phyloP scores from a whole-genome alignment of 169 alveolate genomes.

The Toxoplasma gondii region DNA sequence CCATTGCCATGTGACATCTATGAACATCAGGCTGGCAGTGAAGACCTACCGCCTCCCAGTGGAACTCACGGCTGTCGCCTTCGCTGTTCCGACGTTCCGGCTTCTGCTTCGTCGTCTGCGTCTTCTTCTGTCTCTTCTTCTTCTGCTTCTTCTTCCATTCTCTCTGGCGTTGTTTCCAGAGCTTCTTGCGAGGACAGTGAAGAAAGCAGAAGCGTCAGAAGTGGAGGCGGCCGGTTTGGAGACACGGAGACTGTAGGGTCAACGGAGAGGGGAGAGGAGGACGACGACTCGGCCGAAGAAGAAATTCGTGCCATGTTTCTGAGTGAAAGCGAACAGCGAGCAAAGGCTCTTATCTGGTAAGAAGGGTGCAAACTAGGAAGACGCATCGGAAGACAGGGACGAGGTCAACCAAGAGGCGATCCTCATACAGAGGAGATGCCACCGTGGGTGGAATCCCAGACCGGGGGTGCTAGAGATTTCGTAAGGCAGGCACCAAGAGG shows the following conservation, averaged over 20 bases:
- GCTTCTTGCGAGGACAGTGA: background rate
- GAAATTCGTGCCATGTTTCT: constrained; percentile 39
- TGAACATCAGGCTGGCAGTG: no score
- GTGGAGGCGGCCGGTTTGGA: background rate
- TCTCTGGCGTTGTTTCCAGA: no score
- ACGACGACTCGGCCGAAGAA: background rate
- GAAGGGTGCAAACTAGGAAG: background rate
- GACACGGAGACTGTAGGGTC: constrained; percentile 1
- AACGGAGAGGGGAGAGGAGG: background rate
- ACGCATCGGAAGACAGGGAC: background rate
- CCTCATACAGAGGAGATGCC: no score
- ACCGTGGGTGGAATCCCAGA: no score
- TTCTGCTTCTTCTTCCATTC: no score
- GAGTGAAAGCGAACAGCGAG: constrained; percentile 51
- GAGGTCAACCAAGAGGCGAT: background rate
- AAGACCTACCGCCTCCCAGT: no score
- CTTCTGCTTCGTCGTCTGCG: constrained; percentile 6
- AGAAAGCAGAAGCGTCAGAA: background rate
- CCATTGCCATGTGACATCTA: no score
- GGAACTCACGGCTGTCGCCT: no score
- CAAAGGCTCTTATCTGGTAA: constrained; percentile 69
- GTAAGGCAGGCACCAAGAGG: no score
- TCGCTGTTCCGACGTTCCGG: no score
- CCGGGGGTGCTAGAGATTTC: no score
- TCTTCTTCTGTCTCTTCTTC: background rate